phyloP scores from a whole-genome alignment of 345 rosid genomes.

The Pelargonium nanum region DNA sequence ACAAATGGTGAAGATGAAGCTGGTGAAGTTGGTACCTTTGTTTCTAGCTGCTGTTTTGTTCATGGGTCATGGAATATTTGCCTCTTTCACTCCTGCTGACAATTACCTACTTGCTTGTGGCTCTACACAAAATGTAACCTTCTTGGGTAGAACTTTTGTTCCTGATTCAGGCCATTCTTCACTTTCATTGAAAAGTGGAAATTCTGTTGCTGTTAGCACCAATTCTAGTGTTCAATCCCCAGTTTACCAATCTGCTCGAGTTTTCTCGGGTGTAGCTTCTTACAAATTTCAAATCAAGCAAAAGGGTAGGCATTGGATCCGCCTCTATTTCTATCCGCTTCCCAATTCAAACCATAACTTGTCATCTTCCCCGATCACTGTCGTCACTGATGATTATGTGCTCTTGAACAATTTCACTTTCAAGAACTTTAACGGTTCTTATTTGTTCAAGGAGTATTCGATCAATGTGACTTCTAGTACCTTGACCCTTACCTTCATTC shows the following conservation, averaged over 20 bases:
- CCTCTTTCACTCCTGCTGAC: constrained; percentile 55
- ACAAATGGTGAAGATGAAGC: constrained; percentile 36
- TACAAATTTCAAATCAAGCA: constrained; percentile 56
- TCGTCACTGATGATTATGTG: constrained; percentile 65
- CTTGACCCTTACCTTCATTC: constrained; percentile 58
- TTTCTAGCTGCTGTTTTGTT: constrained; percentile 28
- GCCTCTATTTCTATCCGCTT: constrained; percentile 77
- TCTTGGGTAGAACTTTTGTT: constrained; percentile 63
- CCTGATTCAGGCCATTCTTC: constrained; percentile 60
- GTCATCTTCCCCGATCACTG: constrained; percentile 49
- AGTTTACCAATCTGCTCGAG: constrained; percentile 67
- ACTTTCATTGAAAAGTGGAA: constrained; percentile 42
- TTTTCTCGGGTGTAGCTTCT: constrained; percentile 58
- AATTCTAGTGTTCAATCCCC: constrained; percentile 42
- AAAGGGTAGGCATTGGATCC: constrained; percentile 91
- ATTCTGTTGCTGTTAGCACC: constrained; percentile 35
- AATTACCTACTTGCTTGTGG: constrained; percentile 84
- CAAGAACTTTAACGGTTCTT: constrained; percentile 43
- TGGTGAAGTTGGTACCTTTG: constrained; percentile 19
- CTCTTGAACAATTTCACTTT: constrained; percentile 82
- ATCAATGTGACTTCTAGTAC: constrained; percentile 62
- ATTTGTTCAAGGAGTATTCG: constrained; percentile 81
- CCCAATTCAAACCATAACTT: constrained; percentile 44
- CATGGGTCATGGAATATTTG: constrained; percentile 27
- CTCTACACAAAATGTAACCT: constrained; percentile 54